Percentiles rank a stretch among this genome's conserved stretches.
phyloP scores from a whole-genome alignment of 225 moss, liverwort and hornwort species.

The Physcomitrium patens region DNA sequence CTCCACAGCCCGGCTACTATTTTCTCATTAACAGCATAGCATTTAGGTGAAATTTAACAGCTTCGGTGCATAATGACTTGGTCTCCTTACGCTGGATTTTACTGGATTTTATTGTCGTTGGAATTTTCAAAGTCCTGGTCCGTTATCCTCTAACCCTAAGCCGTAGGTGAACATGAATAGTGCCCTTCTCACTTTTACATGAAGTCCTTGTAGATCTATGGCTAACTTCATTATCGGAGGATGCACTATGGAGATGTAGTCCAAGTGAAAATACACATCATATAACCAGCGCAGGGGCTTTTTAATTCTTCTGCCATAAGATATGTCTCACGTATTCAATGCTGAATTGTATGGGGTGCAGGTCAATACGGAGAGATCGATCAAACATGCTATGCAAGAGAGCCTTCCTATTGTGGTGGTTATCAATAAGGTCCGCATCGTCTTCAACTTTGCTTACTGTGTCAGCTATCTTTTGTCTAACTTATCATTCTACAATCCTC shows the following conservation, averaged over 20 bases:
- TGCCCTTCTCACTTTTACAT: background rate
- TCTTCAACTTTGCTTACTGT: background rate
- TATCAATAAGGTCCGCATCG: slow-evolving; percentile 80
- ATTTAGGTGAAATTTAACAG: background rate
- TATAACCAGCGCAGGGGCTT: background rate
- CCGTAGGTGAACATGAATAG: too few relatives aligned
- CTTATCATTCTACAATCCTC: background rate
- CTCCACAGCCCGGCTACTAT: background rate
- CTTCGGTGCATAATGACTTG: background rate
- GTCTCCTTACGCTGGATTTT: background rate
- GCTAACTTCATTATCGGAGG: background rate
- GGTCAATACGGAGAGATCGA: slow-evolving; percentile 95
- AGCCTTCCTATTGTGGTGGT: slow-evolving; percentile 92
- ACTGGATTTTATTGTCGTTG: background rate
- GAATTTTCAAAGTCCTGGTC: too few relatives aligned
- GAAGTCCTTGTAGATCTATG: background rate
- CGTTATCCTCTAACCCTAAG: too few relatives aligned
- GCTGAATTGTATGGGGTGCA: slow-evolving; percentile 37
- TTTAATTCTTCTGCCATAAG: background rate
- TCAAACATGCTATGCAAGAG: slow-evolving; percentile 95
- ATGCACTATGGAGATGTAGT: slow-evolving; percentile 1
- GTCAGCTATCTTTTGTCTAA: background rate
- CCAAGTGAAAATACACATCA: background rate
- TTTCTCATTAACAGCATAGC: background rate
- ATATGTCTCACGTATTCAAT: background rate